Evolutionary conservation across 768 basidiomycete species (phyloP).

Genomic region (Tylopilus sp.): DNA sequence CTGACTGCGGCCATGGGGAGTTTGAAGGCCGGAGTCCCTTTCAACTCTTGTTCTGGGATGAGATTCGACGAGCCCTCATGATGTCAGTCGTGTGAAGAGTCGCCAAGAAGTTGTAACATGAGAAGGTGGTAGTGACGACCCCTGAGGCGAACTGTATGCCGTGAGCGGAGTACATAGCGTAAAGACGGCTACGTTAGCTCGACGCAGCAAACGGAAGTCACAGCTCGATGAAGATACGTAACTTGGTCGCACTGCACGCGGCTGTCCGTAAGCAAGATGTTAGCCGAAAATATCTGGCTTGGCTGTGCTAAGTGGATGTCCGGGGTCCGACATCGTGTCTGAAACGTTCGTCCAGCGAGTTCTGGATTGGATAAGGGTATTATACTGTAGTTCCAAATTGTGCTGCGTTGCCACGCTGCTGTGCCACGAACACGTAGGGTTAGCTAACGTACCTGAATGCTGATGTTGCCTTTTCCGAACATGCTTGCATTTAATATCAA

Average conservation of each 20-base stretch:
- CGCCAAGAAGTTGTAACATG: neutral
- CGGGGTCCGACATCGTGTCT: neutral
- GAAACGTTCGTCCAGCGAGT: constrained; percentile 6
- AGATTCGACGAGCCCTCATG: neutral
- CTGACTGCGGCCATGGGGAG: neutral
- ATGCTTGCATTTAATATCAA: constrained; percentile 11
- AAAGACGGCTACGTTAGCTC: neutral
- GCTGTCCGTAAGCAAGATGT: neutral
- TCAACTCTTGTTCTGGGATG: no score
- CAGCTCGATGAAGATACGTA: neutral
- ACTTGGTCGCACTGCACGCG: neutral
- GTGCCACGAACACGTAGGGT: constrained; percentile 8
- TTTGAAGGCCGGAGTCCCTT: neutral
- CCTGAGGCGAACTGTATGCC: neutral
- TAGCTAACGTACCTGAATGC: constrained; percentile 15
- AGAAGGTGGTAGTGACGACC: neutral
- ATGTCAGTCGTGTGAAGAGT: neutral
- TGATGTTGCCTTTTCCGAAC: constrained; percentile 12
- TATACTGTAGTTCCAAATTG: constrained; percentile 3
- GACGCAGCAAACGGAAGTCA: neutral
- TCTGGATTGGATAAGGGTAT: constrained; percentile 13
- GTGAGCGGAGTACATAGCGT: neutral
- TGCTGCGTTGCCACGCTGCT: constrained; percentile 8
- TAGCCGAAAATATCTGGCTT: neutral
- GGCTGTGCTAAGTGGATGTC: neutral